Evolutionary conservation across 352 stramenopile genomes (phyloP), one percentile per base, ranked within the genome.

Genomic region (Pythium sukuiense): DNA sequence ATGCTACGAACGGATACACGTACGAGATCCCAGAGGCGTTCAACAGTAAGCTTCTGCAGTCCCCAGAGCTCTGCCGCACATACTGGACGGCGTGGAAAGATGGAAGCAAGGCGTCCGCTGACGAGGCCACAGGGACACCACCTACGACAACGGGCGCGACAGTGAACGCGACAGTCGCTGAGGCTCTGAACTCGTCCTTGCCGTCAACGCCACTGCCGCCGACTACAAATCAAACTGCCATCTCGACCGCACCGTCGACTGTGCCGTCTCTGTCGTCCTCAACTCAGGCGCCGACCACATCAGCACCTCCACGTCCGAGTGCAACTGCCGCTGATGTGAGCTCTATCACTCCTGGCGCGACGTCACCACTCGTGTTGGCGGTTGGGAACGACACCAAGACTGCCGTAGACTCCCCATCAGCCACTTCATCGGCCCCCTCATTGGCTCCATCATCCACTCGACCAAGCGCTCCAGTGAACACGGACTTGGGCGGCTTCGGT

Each of bases 1-100:
- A 52, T 29, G 8, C 45, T 14, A 24, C 45, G 16, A 52, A 52
- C 14, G 71, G 71, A 5, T 78, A 78, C 54, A 55, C 63, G 43
- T 78, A 73, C 52, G 71, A 78, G 37, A 52, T 77, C 18, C 54
- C 61, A 0, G 71, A 56, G 29, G 49, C 45, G 3, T 54, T 54
- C 39, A 62, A 54, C 14, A 43, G 46, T 9, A 41, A 62, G 39
- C 24, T 62, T 37, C 27, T 62, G 6, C 53, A 59, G 32, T 46
- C 30, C 14, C 5, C 27, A 6, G 53, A 59, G 29, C 33, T 46
- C 3, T 59, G 53, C 26, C 53, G 53, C n/a, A 46, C 33, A 16
- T 59, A 59, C 30, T 59, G 53, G 53, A 12, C 13, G 18, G 53
- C 27, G 32, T 59, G 45, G 45, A 52, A 52, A n/a, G n/a, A 52